Conservation (phyloP, 2,329 filamentous ascomycete species). For the Colletotrichum scovillei region DNA sequence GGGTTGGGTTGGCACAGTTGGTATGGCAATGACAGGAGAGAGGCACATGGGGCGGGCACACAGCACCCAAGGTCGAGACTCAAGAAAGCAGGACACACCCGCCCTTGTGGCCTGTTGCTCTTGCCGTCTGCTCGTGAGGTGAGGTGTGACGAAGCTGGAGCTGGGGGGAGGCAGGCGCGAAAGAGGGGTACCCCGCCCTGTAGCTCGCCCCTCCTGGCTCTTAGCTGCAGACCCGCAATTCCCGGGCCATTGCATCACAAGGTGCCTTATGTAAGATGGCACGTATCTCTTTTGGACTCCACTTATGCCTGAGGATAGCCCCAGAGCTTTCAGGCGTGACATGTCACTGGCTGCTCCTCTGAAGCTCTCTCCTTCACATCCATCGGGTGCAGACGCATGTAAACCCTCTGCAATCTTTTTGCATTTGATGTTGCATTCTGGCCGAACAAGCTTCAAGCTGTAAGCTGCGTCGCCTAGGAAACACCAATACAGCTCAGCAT, state of each 20-base stretch:
- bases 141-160: background rate
- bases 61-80: too few relatives aligned
- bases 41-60: conserved; percentile 7
- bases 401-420: background rate
- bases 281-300: background rate
- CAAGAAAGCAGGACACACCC: conserved; percentile 5
- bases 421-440: conserved; percentile 12
- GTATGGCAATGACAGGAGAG: conserved; percentile 25
- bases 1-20: conserved; percentile 3
- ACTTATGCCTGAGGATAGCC: conserved; percentile 13
- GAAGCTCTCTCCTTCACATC: background rate
- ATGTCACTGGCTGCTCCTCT: background rate
- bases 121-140: background rate
- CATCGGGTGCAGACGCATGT: background rate
- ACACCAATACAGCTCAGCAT: background rate
- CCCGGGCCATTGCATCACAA: conserved; percentile 9
- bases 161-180: background rate
- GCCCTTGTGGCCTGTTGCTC: background rate
- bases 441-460: background rate
- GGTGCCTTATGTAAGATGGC: background rate
- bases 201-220: background rate
- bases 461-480: background rate
- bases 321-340: background rate
- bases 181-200: conserved; percentile 16
- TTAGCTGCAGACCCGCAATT: background rate